phyloP scores from a whole-genome alignment of 352 stramenopile genomes.

The Globisporangium spinosum region DNA sequence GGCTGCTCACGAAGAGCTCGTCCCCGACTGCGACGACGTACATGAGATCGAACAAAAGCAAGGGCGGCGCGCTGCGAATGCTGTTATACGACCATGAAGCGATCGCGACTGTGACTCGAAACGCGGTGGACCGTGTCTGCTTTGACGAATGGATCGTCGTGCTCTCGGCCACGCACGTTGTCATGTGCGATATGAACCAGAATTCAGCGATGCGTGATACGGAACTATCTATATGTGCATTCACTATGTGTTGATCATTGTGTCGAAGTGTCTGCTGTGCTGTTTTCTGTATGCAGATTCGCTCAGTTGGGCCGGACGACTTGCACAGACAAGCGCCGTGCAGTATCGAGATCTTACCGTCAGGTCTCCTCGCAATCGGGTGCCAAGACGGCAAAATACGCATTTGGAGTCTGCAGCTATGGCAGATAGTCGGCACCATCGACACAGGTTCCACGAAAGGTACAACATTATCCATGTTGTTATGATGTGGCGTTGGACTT shows the following conservation, averaged over 20 bases:
- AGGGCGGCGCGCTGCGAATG: slow-evolving; percentile 43
- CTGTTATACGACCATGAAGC: slow-evolving; percentile 77
- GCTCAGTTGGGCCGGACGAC: slow-evolving; percentile 44
- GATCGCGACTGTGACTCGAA: slow-evolving; percentile 43
- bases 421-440: slow-evolving; percentile 57
- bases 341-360: slow-evolving; percentile 57
- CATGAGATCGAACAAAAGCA: slow-evolving; percentile 44
- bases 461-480: slow-evolving; percentile 6
- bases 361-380: slow-evolving; percentile 61
- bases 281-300: slow-evolving; percentile 22
- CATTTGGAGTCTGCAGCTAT: slow-evolving; percentile 56
- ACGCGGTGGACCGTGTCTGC: slow-evolving; percentile 37
- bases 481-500: neutral
- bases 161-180: slow-evolving; percentile 48
- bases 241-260: neutral
- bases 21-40: slow-evolving; percentile 49
- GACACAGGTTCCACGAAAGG: slow-evolving; percentile 54
- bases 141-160: slow-evolving; percentile 78
- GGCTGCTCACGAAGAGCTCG: slow-evolving; percentile 34
- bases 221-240: neutral
- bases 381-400: slow-evolving; percentile 77
- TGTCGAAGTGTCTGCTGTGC: neutral
- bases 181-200: slow-evolving; percentile 75
- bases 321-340: slow-evolving; percentile 56
- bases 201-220: slow-evolving; percentile 33